A percentile compares a stretch with the other conserved stretches of the same genome.
These are phyloP conservation scores for Canariomyces notabilis DNA, from an alignment of 2,329 filamentous ascomycete species.

Conservation along the genomic window DNA sequence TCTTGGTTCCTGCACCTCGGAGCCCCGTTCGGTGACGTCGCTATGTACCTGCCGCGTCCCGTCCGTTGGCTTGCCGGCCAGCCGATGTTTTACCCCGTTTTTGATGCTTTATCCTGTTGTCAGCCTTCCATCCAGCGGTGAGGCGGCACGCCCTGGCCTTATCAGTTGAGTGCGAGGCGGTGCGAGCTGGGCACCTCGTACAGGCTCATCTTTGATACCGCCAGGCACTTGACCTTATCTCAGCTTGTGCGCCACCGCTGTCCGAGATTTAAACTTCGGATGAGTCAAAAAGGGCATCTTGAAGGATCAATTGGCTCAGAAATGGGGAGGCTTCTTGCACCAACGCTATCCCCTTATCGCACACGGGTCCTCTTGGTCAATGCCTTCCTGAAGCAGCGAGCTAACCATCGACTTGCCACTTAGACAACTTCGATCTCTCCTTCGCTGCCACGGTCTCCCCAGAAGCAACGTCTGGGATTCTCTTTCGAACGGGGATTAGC, in stretches of 20 bases:
- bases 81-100: not conserved
- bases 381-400: not conserved
- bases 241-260: not conserved
- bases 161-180: not conserved
- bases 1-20: constrained; percentile 4
- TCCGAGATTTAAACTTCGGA: not conserved
- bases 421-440: not conserved
- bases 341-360: constrained; percentile 4
- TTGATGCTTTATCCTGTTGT: not conserved
- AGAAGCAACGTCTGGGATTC: no score
- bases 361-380: not conserved
- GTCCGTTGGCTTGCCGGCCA: not conserved
- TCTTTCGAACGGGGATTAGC: no score
- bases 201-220: not conserved
- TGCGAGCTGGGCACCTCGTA: not conserved
- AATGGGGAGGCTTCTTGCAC: not conserved
- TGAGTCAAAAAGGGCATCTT: not conserved
- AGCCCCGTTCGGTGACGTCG: constrained; percentile 12
- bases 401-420: not conserved
- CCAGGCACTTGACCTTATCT: no score
- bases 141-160: constrained; percentile 2
- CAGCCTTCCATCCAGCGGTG: constrained; percentile 2
- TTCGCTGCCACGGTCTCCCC: no score
- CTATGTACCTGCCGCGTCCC: not conserved
- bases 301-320: not conserved